Percentiles rank a stretch among this genome's conserved stretches.
phyloP scores from a whole-genome alignment of 768 basidiomycete genomes.

The Chalciporus piperatus region DNA sequence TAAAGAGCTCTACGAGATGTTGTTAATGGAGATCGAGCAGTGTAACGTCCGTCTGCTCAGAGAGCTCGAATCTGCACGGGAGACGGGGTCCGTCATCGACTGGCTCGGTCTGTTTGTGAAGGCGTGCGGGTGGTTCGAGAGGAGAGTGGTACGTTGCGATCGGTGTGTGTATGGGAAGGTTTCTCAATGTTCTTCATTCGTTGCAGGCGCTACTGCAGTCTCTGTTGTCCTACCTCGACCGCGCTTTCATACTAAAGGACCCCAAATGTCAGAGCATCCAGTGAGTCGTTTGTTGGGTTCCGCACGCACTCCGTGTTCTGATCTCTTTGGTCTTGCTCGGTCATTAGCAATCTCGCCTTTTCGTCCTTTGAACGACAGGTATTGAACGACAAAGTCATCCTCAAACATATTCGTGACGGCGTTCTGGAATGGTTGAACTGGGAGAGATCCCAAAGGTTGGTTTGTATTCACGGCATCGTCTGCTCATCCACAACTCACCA shows the following conservation, averaged over 20 bases:
- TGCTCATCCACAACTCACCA: background rate
- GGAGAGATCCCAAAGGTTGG: slow-evolving; percentile 49
- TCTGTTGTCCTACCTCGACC: slow-evolving; percentile 69
- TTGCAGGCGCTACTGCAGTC: slow-evolving; percentile 56
- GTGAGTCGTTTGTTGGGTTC: slow-evolving; percentile 32
- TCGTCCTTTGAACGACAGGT: slow-evolving; percentile 48
- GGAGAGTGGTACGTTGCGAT: slow-evolving; percentile 51
- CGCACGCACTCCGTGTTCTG: background rate
- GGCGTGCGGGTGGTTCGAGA: slow-evolving; percentile 61
- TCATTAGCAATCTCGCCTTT: slow-evolving; percentile 53
- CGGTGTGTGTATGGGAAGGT: background rate
- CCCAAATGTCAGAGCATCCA: slow-evolving; percentile 39
- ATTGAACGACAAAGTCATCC: slow-evolving; percentile 46
- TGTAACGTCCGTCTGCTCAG: slow-evolving; percentile 42
- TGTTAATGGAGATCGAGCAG: slow-evolving; percentile 61
- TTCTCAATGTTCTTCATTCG: background rate
- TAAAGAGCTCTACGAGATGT: slow-evolving; percentile 52
- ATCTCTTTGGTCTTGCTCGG: background rate
- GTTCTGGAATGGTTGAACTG: slow-evolving; percentile 50
- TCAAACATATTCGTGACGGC: slow-evolving; percentile 41
- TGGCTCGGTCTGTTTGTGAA: slow-evolving; percentile 62
- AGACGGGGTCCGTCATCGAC: slow-evolving; percentile 30
- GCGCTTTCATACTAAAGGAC: slow-evolving; percentile 51
- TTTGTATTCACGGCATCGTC: background rate
- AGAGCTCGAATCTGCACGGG: slow-evolving; percentile 31